Evolutionary conservation across 805 yeast species (phyloP), one percentile per base, ranked within the genome.

Genomic region (Metschnikowia henanensis): DNA sequence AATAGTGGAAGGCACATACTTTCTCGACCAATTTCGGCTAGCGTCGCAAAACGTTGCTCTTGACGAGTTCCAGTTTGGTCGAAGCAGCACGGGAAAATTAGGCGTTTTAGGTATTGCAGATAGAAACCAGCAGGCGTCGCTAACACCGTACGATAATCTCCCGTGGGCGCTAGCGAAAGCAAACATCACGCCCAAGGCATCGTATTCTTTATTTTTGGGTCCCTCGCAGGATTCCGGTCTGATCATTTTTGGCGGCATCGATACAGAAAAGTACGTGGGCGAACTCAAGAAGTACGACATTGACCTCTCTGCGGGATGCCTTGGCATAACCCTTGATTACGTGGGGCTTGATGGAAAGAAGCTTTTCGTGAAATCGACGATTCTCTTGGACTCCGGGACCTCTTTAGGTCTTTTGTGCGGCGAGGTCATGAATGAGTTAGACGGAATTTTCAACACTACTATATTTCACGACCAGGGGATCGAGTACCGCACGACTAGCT

Each of bases 191-290:
- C 53, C 72, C 34, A 72, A 74, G 35, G 70, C 72, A 31, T 78
- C 77, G 0, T 87, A 83, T 58, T 84, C 91, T 0, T 64, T 87
- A 41, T 84, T 68, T 54, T 68, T 87, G 59, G 76, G 80, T 51
- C 62, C 65, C 2, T n/a, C 28, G 5, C 51, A 62, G 12, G 41
- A 34, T 4, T 20, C 59, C 2, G 76, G 75, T 12, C 52, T 59
- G 21, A 47, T 70, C 16, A 58, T 70, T 44, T 70, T 70, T 56
- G 76, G 76, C 2, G 75, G 72, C 4, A 65, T 68, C n/a, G 75
- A 70, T 51, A 65, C 62, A 43, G 66, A 70, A 37, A 70, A 70
- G 53, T 68, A 62, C 52, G 28, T 53, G 12, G 50, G 52, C 30
- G 19, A 37, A 12, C 39, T 52, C 38, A 17, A 6, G 9, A 41